phyloP scores from a whole-genome alignment of 768 basidiomycete genomes.

The Mycena crocata region DNA sequence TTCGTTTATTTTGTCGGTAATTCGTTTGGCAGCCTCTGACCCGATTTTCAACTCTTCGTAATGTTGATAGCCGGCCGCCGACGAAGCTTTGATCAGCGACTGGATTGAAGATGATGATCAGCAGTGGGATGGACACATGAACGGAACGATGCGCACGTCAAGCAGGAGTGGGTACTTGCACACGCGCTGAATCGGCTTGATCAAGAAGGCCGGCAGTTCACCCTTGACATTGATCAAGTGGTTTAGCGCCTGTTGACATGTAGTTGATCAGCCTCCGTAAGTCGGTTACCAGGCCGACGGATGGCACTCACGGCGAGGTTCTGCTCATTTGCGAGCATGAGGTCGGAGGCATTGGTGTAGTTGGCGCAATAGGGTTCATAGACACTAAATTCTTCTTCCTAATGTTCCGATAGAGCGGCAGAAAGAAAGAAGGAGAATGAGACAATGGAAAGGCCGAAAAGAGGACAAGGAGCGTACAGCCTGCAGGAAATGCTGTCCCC shows the following conservation, averaged over 20 bases:
- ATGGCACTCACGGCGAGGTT: constrained; percentile 78
- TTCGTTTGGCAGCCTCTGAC: constrained; percentile 87
- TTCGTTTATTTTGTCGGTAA: constrained; percentile 96
- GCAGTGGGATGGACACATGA: constrained; percentile 22
- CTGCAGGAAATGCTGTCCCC: constrained; percentile 88
- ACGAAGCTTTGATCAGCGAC: constrained; percentile 83
- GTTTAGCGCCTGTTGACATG: constrained; percentile 73
- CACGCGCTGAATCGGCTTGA: constrained; percentile 98
- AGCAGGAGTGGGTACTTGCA: constrained; percentile 98
- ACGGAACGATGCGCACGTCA: constrained; percentile 67
- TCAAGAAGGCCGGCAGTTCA: constrained; percentile 95
- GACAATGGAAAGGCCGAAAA: constrained; percentile 58
- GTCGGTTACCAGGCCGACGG: constrained; percentile 40
- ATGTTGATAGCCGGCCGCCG: constrained; percentile 70
- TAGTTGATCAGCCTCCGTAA: constrained; percentile 54
- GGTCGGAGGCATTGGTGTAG: constrained; percentile 87
- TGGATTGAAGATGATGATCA: constrained; percentile 42
- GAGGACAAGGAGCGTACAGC: constrained; percentile 70
- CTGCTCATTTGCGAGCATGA: constrained; percentile 88
- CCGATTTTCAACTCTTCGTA: constrained; percentile 88
- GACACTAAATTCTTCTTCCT: constrained; percentile 96
- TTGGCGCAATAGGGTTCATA: constrained; percentile 99
- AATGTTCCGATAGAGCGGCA: constrained; percentile 54
- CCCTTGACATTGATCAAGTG: constrained; percentile 90
- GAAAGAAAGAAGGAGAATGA: constrained; percentile 45